Evolutionary conservation across 1,284 basidiomycete genomes (phyloP).

Genomic region (Cerrena zonata): DNA sequence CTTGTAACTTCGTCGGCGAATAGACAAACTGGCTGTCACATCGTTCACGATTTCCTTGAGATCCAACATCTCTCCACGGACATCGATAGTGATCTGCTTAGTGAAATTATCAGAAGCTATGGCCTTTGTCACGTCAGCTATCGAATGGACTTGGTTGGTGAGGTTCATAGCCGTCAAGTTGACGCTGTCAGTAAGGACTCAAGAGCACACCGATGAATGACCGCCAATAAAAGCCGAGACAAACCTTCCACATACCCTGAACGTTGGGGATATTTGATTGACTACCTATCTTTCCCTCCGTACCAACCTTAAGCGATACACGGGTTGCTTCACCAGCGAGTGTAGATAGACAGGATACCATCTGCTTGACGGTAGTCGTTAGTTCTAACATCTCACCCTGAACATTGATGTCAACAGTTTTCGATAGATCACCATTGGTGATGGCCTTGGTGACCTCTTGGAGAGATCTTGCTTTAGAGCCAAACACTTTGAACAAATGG

Average conservation of each 20-base stretch:
- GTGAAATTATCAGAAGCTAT: slow-evolving; percentile 85
- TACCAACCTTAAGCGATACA: slow-evolving; percentile 88
- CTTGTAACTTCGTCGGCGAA: slow-evolving; percentile 87
- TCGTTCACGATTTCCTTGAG: slow-evolving; percentile 83
- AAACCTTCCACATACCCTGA: slow-evolving; percentile 86
- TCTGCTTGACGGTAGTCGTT: slow-evolving; percentile 86
- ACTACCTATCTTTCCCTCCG: slow-evolving; percentile 92
- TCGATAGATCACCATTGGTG: slow-evolving; percentile 84
- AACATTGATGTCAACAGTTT: slow-evolving; percentile 90
- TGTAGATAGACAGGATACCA: slow-evolving; percentile 82
- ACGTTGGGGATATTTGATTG: slow-evolving; percentile 85
- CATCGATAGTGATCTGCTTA: slow-evolving; percentile 85
- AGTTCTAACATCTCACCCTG: slow-evolving; percentile 96
- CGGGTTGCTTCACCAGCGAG: slow-evolving; percentile 82
- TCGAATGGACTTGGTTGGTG: slow-evolving; percentile 87
- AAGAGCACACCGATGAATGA: background rate
- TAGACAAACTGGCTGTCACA: slow-evolving; percentile 85
- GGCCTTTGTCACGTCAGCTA: slow-evolving; percentile 82
- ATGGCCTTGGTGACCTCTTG: slow-evolving; percentile 96
- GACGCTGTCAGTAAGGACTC: slow-evolving; percentile 73
- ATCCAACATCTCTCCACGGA: slow-evolving; percentile 86
- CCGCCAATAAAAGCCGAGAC: too few species aligned
- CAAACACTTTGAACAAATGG: too few species aligned
- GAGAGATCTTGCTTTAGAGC: slow-evolving; percentile 96
- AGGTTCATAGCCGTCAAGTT: slow-evolving; percentile 90